Evolutionary conservation across 495 filamentous ascomycete genomes (phyloP).

Genomic region (Letharia lupina): DNA sequence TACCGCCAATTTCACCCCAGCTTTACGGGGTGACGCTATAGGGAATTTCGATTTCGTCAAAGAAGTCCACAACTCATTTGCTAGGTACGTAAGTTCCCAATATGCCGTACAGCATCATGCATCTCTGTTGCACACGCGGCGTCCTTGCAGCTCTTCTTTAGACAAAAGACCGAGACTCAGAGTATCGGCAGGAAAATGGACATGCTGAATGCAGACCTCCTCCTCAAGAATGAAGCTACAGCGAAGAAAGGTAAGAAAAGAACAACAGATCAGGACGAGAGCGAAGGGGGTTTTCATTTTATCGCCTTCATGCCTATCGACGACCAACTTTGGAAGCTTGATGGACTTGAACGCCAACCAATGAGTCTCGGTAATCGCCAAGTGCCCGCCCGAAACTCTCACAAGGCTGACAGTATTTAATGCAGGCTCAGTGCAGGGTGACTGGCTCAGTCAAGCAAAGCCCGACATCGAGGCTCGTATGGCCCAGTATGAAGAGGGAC

Average conservation of each 20-base stretch:
- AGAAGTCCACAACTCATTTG: slow-evolving; percentile 76
- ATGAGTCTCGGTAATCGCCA: slow-evolving; percentile 54
- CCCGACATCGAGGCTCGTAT: slow-evolving; percentile 44
- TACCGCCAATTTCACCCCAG: slow-evolving; percentile 57
- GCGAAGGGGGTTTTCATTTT: slow-evolving; percentile 67
- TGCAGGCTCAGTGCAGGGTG: slow-evolving; percentile 34
- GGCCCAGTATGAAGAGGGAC: slow-evolving; percentile 43
- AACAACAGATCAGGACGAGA: slow-evolving; percentile 35
- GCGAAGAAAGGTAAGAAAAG: slow-evolving; percentile 31
- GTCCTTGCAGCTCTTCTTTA: not conserved
- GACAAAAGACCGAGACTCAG: slow-evolving; percentile 4
- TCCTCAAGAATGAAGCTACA: slow-evolving; percentile 53
- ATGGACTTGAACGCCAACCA: slow-evolving; percentile 72
- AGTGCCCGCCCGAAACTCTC: not conserved
- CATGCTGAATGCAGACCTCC: slow-evolving; percentile 65
- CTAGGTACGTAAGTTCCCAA: slow-evolving; percentile 45
- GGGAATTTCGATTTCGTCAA: slow-evolving; percentile 70
- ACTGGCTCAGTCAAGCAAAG: slow-evolving; percentile 44
- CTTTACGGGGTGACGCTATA: slow-evolving; percentile 65
- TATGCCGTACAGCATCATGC: not conserved
- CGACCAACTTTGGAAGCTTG: slow-evolving; percentile 76
- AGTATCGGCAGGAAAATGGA: slow-evolving; percentile 54
- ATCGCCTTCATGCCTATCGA: slow-evolving; percentile 78
- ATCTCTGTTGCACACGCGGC: not conserved
- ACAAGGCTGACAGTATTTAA: not conserved